Evolutionary conservation across 371 early-diverging fungal genomes (phyloP), one percentile per base, ranked within the genome.

Genomic region (Blakeslea trispora): DNA sequence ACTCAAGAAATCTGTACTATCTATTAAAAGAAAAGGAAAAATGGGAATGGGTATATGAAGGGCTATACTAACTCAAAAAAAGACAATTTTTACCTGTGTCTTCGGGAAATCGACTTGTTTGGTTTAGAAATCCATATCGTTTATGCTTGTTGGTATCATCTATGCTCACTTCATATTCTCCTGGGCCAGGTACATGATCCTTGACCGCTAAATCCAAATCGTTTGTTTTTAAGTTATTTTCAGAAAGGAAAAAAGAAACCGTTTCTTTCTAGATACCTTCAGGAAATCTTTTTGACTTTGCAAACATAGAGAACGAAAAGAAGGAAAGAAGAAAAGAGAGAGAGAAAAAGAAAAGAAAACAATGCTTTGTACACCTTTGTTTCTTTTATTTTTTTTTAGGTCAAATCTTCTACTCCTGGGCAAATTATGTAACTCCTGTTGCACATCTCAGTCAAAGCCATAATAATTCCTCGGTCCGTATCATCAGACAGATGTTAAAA

Each of bases 171-270:
- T 75, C 64, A 58, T 75, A 75, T 61, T 75, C 75, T 17, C 75
- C 75, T 41, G 75, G 75, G 19, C 75, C 75, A 44, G 75, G 75
- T 44, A 71, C 57, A 53, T 71, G 69, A 8, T 75, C 75, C 48
- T 75, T 75, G 22, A 43, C 55, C 22, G 31, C 74, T 74, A 28
- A 28, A 28, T 28, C 28, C 7, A 5, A 2, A 13, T 37, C 37
- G 3, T 37, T 37, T 37, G 3, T 37, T 37, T 37, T 37, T 3
- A 37, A 37, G 46, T 19, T n/a, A n/a, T n/a, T n/a, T n/a, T n/a
- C n/a, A n/a, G n/a, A 57, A 45, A 48, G 15, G 14, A 41, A 59
- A 40, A 22, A 44, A 23, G 45, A 39, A 43, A 42, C 37, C 18
- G 15, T 35, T 49, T 19, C 10, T 24, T 37, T 24, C 41, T 40